These are phyloP conservation scores for Populus tremula DNA, from an alignment of 345 rosid species.

Conservation along the genomic window DNA sequence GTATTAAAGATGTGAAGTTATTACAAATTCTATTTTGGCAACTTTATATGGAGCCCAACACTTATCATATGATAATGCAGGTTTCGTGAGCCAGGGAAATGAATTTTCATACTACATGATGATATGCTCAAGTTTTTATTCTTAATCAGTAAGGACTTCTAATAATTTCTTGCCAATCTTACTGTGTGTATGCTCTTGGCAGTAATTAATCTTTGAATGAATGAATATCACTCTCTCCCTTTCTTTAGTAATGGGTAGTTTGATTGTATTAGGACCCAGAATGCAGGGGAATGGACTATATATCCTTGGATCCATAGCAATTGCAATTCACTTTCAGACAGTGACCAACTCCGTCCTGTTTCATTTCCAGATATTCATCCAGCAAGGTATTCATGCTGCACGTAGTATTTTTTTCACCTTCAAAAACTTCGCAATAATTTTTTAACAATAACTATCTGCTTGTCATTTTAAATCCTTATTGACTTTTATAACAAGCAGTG, in stretches of 20 bases:
- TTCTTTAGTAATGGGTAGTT: background rate
- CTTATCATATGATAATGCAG: slow-evolving; percentile 43
- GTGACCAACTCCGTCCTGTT: slow-evolving; percentile 83
- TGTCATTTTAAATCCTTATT: slow-evolving; percentile 2
- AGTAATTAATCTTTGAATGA: background rate
- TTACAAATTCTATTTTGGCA: background rate
- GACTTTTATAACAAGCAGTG: slow-evolving; percentile 52
- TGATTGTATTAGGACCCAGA: slow-evolving; percentile 43
- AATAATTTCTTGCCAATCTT: background rate
- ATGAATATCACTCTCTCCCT: background rate
- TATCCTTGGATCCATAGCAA: slow-evolving; percentile 98
- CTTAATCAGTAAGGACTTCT: slow-evolving; percentile 71
- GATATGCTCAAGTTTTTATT: slow-evolving; percentile 98
- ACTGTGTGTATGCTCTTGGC: background rate
- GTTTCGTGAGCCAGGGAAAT: slow-evolving; percentile 96
- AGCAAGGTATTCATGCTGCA: slow-evolving; percentile 59
- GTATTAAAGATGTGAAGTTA: slow-evolving; percentile 17
- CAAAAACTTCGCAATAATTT: background rate
- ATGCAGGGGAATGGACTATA: slow-evolving; percentile 79
- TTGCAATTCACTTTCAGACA: slow-evolving; percentile 85
- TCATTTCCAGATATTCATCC: slow-evolving; percentile 88
- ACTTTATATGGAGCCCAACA: slow-evolving; percentile 5
- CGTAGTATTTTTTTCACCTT: background rate
- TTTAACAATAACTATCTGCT: background rate
- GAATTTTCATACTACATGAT: slow-evolving; percentile 99